A percentile compares a stretch with the other conserved stretches of the same genome.
Conservation (phyloP, 306 rosid species). For the Cotoneaster glaucophyllus region DNA sequence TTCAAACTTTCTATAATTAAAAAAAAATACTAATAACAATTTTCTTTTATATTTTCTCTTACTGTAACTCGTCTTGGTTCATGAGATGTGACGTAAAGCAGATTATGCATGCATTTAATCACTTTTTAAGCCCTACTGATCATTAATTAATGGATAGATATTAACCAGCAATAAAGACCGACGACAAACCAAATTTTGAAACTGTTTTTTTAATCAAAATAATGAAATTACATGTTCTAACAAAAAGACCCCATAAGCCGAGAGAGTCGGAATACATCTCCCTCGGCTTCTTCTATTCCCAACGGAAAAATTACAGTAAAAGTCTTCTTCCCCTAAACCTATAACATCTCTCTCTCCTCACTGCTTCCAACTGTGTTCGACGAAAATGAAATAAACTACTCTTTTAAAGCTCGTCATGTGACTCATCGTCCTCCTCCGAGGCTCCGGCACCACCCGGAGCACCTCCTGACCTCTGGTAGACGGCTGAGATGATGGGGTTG, state of each 20-base stretch:
- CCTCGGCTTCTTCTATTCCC: constrained; percentile 16
- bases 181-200: not conserved
- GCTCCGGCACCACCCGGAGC: constrained; percentile 55
- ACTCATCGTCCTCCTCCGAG: constrained; percentile 60
- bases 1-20: no score
- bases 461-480: constrained; percentile 88
- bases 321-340: constrained; percentile 20
- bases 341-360: constrained; percentile 19
- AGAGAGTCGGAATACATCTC: constrained; percentile 22
- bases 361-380: constrained; percentile 3
- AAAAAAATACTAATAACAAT: no score
- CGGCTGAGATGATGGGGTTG: constrained; percentile 80
- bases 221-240: constrained; percentile 24
- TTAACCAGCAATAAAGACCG: not conserved
- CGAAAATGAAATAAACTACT: not conserved
- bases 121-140: no score
- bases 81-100: not conserved
- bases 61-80: no score
- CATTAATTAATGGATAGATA: not conserved
- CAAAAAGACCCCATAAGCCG: constrained; percentile 11
- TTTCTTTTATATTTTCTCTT: no score
- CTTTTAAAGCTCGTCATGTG: constrained; percentile 81
- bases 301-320: constrained; percentile 33
- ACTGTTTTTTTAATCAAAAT: constrained; percentile 9
- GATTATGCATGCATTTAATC: no score